Evolutionary conservation across 306 rosid genomes (phyloP).

Genomic region (Delonix regia): DNA sequence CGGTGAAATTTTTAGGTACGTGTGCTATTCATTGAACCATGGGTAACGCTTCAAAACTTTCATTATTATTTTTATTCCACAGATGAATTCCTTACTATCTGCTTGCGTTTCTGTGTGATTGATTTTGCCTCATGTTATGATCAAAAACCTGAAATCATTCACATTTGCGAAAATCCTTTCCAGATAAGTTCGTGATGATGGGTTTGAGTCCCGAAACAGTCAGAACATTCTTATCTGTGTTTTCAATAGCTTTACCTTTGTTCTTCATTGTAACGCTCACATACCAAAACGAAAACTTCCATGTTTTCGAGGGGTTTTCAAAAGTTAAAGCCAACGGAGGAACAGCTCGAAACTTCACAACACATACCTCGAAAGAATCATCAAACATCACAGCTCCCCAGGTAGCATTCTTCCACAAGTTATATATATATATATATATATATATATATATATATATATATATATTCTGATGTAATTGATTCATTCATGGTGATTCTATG

Average conservation of each 20-base stretch:
- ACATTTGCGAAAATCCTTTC: background rate
- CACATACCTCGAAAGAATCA: no score
- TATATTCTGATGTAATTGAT: no score
- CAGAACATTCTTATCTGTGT: background rate
- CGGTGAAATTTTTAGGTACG: no score
- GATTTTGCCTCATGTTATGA: background rate
- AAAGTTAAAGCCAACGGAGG: background rate
- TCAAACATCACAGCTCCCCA: background rate
- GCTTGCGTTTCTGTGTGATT: background rate
- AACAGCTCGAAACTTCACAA: background rate
- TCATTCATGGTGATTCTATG: background rate
- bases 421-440: no score
- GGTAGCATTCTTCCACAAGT: background rate
- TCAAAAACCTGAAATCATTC: no score
- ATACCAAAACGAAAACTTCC: background rate
- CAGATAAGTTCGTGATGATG: background rate
- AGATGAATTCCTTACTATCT: background rate
- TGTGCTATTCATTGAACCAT: background rate
- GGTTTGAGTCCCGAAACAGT: background rate
- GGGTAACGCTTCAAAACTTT: background rate
- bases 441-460: no score
- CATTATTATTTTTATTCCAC: no score
- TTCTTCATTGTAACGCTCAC: background rate
- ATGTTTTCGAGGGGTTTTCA: background rate
- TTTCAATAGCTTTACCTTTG: background rate